phyloP scores from a whole-genome alignment of 2,329 filamentous ascomycete species.

The Arthrobotrys conoides region DNA sequence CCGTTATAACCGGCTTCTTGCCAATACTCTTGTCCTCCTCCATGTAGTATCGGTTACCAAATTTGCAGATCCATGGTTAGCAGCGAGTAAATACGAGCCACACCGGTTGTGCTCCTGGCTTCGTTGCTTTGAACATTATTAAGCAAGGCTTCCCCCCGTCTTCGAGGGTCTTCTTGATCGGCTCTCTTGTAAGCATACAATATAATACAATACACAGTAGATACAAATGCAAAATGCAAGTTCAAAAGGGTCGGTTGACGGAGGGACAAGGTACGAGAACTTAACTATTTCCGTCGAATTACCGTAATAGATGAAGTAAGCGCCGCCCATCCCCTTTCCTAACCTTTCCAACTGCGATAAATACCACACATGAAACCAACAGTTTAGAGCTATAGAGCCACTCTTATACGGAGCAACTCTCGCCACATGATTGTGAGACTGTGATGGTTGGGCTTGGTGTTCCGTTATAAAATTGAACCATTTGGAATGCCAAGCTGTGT shows the following conservation, averaged over 20 bases:
- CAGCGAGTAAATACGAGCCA: neutral
- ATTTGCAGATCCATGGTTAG: neutral
- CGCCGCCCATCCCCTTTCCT: neutral
- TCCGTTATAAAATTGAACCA: neutral
- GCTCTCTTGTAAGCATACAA: too few species aligned
- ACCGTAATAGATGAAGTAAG: neutral
- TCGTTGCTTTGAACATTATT: too few species aligned
- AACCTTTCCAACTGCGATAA: neutral
- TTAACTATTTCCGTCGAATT: conserved; percentile 17
- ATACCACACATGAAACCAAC: neutral
- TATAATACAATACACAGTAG: too few species aligned
- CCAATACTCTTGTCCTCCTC: neutral
- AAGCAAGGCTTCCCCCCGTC: too few species aligned
- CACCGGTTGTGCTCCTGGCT: too few species aligned
- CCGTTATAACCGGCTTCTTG: neutral
- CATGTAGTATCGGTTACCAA: conserved; percentile 6
- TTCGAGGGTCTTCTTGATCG: too few species aligned
- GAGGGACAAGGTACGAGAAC: neutral
- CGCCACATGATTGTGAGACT: neutral
- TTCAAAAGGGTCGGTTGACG: neutral
- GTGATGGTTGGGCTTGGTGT: neutral
- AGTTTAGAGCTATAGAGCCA: neutral
- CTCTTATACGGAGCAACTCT: too few species aligned
- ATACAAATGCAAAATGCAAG: too few species aligned
- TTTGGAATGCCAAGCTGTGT: conserved; percentile 1